These are phyloP conservation scores for Dendrocalamus latiflorus DNA, from an alignment of 202 grass and related monocot genomes.

Conservation along the genomic window DNA sequence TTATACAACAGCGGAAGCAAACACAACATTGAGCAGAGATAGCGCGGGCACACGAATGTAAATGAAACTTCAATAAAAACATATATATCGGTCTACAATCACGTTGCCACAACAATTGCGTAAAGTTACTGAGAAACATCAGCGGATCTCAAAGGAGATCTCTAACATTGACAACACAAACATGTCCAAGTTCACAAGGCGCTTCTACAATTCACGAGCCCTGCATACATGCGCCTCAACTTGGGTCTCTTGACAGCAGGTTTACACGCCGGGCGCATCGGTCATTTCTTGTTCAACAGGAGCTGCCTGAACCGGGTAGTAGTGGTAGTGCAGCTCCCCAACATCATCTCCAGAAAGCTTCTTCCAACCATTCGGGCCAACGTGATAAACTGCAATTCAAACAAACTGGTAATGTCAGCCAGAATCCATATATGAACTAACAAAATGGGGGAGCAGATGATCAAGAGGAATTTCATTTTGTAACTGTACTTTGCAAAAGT, in stretches of 20 bases:
- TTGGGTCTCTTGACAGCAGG: not conserved
- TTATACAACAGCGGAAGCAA: not conserved
- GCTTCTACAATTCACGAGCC: not conserved
- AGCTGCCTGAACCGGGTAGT: slow-evolving; percentile 61
- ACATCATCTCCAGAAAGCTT: slow-evolving; percentile 96
- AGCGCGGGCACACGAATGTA: not conserved
- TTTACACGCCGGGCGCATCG: slow-evolving; percentile 56
- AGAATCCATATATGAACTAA: not conserved
- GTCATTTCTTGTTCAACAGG: slow-evolving; percentile 78
- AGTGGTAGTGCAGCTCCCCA: slow-evolving; percentile 83
- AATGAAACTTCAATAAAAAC: not conserved
- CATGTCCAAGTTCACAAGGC: slow-evolving; percentile 27
- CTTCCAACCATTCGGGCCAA: slow-evolving; percentile 86
- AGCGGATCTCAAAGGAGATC: not conserved
- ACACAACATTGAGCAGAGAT: not conserved
- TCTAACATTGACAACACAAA: not conserved
- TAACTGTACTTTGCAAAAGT: not conserved
- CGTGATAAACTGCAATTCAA: slow-evolving; percentile 63
- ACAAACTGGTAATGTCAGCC: not conserved
- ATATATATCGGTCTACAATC: slow-evolving; percentile 30
- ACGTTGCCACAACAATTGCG: not conserved
- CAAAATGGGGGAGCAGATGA: not conserved
- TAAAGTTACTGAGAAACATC: slow-evolving; percentile 17
- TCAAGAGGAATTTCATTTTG: not conserved
- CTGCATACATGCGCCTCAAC: not conserved